Base-by-base conservation (phyloP, 2,329 filamentous ascomycete genomes). In the Hypoxylon sp. region DNA sequence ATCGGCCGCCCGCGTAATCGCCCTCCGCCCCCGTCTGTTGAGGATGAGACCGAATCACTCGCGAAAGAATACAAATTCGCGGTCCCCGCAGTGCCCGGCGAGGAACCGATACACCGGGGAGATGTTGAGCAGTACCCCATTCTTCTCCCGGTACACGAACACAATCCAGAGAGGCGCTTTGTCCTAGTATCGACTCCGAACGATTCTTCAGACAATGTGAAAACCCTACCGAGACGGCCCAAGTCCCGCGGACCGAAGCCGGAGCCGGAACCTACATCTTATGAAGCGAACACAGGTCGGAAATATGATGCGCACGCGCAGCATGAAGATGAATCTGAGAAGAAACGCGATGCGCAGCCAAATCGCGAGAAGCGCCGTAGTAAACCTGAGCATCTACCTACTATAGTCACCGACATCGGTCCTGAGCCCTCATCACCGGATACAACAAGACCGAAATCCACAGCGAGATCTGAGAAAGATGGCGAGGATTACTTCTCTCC, bases 61-160 rank as follows among this genome's bases (percentile, higher is more conserved):
- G 86, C 86, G 5, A 88, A 85, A 76, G 92, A 94, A 75, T 79
- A 87, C 73, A 82, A 83, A 27, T 79, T 79, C 29, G 72, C 75
- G 35, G 71, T 78, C 37, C 66, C 78, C 39, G 72, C 72, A 55
- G 77, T 72, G 47, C 74, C 70, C 59, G 83, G 82, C 62, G 89
- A 91, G 71, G 88, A 90, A 64, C 84, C 87, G 29, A 83, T 84
- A 54, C 85, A 86, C 63, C 87, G 87, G 62, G 92, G 92, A 42
- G 86, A 87, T 5, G 79, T 91, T 64, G 90, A 94, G 57, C 92
- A 94, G 75, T 81, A 89, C 27, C 89, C 89, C 11, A 82, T 94
- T 53, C 82, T 94, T 24, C 80, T 91, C 61, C 88, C 91, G 62
- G 86, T 92, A 57, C 81, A 83, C 72, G 85, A 88, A 54, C 77